Base-by-base conservation (phyloP, 441 rosid species). In the Bocquillonia castaneifolia region DNA sequence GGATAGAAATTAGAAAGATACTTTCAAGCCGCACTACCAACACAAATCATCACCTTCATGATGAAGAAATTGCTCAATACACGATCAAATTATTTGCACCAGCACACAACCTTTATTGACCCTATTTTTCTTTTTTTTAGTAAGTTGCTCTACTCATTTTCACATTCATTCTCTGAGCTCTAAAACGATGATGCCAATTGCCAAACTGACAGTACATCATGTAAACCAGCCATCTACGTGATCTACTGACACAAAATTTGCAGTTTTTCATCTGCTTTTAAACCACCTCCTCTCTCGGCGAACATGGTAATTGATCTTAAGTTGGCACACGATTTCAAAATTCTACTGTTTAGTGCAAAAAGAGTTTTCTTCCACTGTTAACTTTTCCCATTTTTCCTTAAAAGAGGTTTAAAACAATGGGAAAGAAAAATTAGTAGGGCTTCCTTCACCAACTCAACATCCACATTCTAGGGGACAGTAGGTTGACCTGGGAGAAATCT, bases 1-100 rank as follows among this genome's bases (percentile, higher is more conserved):
- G 0, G 26, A 28, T 40, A 32, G 28, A 0, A 40, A 52, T 25
- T 28, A 18, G 51, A 69, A 69, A 51, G 58, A 62, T 28, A 59
- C 64, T 34, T 68, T 32, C 9, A 25, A 45, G 31, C 72, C 34
- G 72, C 64, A 68, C 64, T 34, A 58, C 72, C 58, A 50, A 18
- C 59, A 25, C n/a, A 26, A 23, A 47, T 31, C 3, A 54, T 28
- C n/a, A 54, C 28, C 70, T 47, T 25, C 31, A 28, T 8, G 34
- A 50, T 20, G 44, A 69, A 40, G 52, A 51, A 42, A 29, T 44
- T 32, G 18, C 23, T 18, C 14, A 0, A 15, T 37, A n/a, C 17
- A 7, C 15, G n/a, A n/a, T 10, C 17, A 18, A 31, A 20, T 5
- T 36, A 3, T 32, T 20, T 10, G 14, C 7, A 10, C n/a, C 37